Base-by-base conservation (phyloP, 768 basidiomycete genomes). In the Tremella yokohamensis region DNA sequence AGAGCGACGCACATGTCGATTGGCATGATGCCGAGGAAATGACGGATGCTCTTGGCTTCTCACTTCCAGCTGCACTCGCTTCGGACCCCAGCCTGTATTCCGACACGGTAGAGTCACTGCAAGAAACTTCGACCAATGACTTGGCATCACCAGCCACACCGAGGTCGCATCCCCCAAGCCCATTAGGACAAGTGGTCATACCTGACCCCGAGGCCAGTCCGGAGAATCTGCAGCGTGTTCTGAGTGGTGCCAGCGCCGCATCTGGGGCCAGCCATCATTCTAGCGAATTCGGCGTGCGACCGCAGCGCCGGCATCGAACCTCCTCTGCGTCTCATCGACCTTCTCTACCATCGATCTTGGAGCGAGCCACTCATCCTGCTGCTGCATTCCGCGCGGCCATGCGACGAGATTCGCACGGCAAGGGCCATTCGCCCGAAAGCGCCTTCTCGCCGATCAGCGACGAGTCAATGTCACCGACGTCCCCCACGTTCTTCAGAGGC, bases 321-420 rank as follows among this genome's bases (percentile, higher is more conserved):
- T 45, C 66, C 16, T 51, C 60, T 40, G 56, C 64, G 19, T 55
- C 68, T n/a, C 62, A 75, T 1, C 70, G 79, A 15, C 78, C 78
- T 0, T 76, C 75, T n/a, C 64, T 79, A 0, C 79, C 79, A 0
- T 78, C 78, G 40, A 78, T 80, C 52, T 63, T 79, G 47, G 79
- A 79, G 51, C 77, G 76, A 55, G 79, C 78, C 3, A 66, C 76
- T 7, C 78, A 78, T 61, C 78, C 76, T 1, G 65, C 69, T 9
- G 61, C 66, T 7, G 61, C 71, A 24, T 67, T 79, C 34, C 64
- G 72, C 9, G 63, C 68, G 1, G 77, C 70, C 8, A 58, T 78
- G 13, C 70, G 54, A 22, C 57, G 62, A 18, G 56, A 58, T 22
- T 53, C 65, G n/a, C 59, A 11, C 11, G 11, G 13, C n/a, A 45